Base-by-base conservation (phyloP, 495 filamentous ascomycete genomes). In the Penicillium goetzii region DNA sequence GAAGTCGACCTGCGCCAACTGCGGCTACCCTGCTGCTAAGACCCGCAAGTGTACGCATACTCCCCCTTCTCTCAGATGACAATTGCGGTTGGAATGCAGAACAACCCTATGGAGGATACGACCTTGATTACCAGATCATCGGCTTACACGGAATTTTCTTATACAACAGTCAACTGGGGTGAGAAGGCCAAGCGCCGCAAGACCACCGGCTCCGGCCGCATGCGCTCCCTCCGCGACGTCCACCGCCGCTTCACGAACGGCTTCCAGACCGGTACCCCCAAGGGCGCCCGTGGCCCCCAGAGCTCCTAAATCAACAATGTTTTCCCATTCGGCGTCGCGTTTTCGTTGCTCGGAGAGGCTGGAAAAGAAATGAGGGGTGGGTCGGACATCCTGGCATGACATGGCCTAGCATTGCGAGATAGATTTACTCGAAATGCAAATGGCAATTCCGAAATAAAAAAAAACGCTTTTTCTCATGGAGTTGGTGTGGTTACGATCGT, bases 161-260 rank as follows among this genome's bases (percentile, higher is more conserved):
- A 55, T 64, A 56, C 51, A 63, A 81, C 74, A 99, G 95, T 89
- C 87, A 96, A 99, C 89, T 99, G 95, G 95, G 86, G 90, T 81
- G 92, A 97, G 88, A 99, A 99, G 88, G 96, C 93, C 72, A 98
- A 97, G 90, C 84, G 95, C 81, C 93, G 95, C 90, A 98, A 97
- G 94, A 97, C 93, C 74, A 95, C 92, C 73, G 95, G 95, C 69
- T 91, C 91, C 76, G 95, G 95, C 79, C 88, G 95, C 72, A 92
- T 93, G 90, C 84, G 91, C 63, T 89, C 92, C 84, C 87, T 98
- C 78, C 94, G 93, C 84, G 86, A 84, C 69, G 87, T 98, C 74
- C 84, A 94, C 72, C 89, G 94, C 75, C 86, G 85, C 78, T 96
- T 96, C 86, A 90, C 88, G 83, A 98, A 99, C 83, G 93, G 92